Percentiles rank a stretch among this genome's conserved stretches.
phyloP scores from a whole-genome alignment of 2,329 filamentous ascomycete genomes.

The Fusarium protoensiforme region DNA sequence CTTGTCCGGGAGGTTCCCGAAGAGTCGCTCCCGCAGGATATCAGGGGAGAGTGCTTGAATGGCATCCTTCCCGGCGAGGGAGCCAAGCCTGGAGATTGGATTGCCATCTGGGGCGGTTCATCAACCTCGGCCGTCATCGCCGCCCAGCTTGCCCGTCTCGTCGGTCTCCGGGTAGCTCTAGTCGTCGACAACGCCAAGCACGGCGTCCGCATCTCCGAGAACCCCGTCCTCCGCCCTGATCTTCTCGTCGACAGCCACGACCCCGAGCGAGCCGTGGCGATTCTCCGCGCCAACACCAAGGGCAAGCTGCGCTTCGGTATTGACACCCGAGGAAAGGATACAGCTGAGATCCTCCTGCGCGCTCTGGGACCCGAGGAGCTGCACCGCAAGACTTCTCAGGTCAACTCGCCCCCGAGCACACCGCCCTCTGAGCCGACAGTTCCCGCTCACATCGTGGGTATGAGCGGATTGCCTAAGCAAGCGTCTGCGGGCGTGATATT shows the following conservation, averaged over 20 bases:
- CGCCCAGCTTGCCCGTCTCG: conserved; percentile 75
- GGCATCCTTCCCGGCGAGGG: conserved; percentile 64
- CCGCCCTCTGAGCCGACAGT: conserved; percentile 43
- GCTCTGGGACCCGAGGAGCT: conserved; percentile 55
- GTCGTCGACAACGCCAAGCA: conserved; percentile 76
- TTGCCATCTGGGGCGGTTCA: conserved; percentile 81
- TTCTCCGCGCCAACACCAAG: conserved; percentile 69
- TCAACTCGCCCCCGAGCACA: conserved; percentile 52
- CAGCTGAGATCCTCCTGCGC: conserved; percentile 65
- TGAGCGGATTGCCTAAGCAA: conserved; percentile 74
- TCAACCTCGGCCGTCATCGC: conserved; percentile 76
- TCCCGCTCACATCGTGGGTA: conserved; percentile 70
- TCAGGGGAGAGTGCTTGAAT: conserved; percentile 70
- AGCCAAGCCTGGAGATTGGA: conserved; percentile 71
- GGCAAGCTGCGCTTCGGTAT: conserved; percentile 73
- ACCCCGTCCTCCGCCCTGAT: conserved; percentile 61
- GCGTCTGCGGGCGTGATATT: conserved; percentile 58
- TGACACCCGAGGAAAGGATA: conserved; percentile 75
- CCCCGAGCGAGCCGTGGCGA: conserved; percentile 70
- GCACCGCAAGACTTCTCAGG: conserved; percentile 39
- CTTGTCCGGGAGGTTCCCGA: conserved; percentile 60
- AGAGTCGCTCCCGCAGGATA: conserved; percentile 67
- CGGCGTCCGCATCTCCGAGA: conserved; percentile 65
- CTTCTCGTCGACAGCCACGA: conserved; percentile 77
- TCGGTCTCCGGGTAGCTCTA: conserved; percentile 72